These are phyloP conservation scores for Xylariaceae sp. DNA, from an alignment of 2,329 filamentous ascomycete species.

Conservation along the genomic window DNA sequence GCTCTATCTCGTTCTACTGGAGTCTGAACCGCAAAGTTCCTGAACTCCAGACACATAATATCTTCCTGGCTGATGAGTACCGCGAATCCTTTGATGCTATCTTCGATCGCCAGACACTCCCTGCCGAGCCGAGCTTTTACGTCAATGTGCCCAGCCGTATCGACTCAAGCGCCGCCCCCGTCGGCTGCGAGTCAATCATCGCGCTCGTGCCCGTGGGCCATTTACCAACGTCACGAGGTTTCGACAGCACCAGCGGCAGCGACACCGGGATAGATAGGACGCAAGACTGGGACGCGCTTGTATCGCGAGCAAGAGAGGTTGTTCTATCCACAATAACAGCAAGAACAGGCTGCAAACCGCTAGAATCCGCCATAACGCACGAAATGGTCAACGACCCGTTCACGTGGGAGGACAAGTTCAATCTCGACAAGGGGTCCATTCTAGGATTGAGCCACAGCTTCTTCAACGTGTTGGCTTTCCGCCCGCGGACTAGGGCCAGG, in stretches of 20 bases:
- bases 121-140: conserved; percentile 68
- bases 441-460: conserved; percentile 68
- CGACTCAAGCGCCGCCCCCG: conserved; percentile 63
- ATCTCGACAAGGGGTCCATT: conserved; percentile 71
- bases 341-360: conserved; percentile 54
- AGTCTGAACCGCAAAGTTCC: conserved; percentile 56
- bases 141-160: conserved; percentile 70
- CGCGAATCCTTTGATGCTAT: conserved; percentile 70
- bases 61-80: conserved; percentile 72
- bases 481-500: conserved; percentile 54
- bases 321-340: conserved; percentile 58
- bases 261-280: conserved; percentile 35
- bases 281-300: conserved; percentile 60
- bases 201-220: conserved; percentile 71
- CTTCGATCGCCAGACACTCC: conserved; percentile 65
- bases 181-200: conserved; percentile 61
- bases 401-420: conserved; percentile 64
- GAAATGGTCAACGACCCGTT: conserved; percentile 64
- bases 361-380: conserved; percentile 47
- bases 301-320: conserved; percentile 53
- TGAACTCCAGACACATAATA: conserved; percentile 67
- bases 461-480: conserved; percentile 67
- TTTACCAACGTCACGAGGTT: conserved; percentile 45
- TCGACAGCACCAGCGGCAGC: conserved; percentile 15
- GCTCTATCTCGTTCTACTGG: conserved; percentile 76